Evolutionary conservation across 345 rosid genomes (phyloP), one percentile per base, ranked within the genome.

Genomic region (Litchi chinensis): DNA sequence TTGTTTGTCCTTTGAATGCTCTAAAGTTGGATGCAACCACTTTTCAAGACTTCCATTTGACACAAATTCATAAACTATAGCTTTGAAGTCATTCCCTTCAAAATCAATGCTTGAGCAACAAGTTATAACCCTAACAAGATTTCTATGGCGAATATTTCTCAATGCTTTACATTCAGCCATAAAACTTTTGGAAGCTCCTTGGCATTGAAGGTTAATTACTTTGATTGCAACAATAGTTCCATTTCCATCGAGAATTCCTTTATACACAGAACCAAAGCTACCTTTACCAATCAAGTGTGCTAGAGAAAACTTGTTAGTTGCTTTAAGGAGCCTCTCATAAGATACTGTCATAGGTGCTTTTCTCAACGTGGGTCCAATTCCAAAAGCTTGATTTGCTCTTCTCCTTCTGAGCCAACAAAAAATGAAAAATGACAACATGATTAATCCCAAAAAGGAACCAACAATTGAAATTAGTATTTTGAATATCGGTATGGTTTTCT

Each of bases 61-160:
- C 32, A 28, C 2, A 28, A 28, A 28, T 28, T 28, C 32, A 28
- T 28, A 28, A 28, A 28, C 32, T 28, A 28, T 28, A 0, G 32
- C 32, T 37, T 66, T 76, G 65, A 76, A 76, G 37, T 59, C 21
- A 52, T 65, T 22, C 15, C 73, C 79, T 52, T 67, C 48, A 76
- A 19, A 54, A 48, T 76, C 72, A 26, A 76, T 21, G 7, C 72
- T 76, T 2, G 67, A 68, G 40, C 73, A 76, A n/a, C 56, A 73
- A 8, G 79, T 52, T 54, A 76, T 66, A 8, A 76, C 21, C 48
- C 48, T 76, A 13, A 66, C 50, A n/a, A 76, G 79, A 68, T 76
- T 76, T 0, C 79, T 50, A 19, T 66, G 72, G 50, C 37, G 8
- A 15, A 54, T 16, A 28, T 56, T 37, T 50, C 52, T 67, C 73